A percentile compares a stretch with the other conserved stretches of the same genome.
phyloP scores from a whole-genome alignment of 805 yeast genomes.

The Myxozyma nipponensis region DNA sequence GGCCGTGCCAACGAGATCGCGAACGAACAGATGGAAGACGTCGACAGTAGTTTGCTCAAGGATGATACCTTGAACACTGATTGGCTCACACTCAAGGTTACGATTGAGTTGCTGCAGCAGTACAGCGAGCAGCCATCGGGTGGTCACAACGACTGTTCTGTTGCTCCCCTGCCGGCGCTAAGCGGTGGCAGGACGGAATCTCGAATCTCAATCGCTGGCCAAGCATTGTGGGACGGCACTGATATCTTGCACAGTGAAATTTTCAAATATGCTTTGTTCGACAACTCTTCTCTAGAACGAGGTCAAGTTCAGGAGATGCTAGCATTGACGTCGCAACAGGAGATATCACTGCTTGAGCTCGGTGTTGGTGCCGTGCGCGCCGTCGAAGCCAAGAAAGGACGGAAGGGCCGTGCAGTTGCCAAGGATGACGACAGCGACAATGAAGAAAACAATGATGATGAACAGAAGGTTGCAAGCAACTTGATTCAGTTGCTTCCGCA shows the following conservation, averaged over 20 bases:
- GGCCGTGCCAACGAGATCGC: slow-evolving; percentile 36
- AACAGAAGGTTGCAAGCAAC: slow-evolving; percentile 1
- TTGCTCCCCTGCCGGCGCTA: slow-evolving; percentile 7
- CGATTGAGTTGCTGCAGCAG: slow-evolving; percentile 13
- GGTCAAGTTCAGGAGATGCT: background rate
- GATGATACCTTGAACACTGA: slow-evolving; percentile 6
- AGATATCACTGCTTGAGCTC: slow-evolving; percentile 15
- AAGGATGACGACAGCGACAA: slow-evolving; percentile 6
- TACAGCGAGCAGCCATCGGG: slow-evolving; percentile 9
- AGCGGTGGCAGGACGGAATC: slow-evolving; percentile 16
- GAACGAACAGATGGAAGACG: slow-evolving; percentile 21
- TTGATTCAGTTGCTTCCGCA: slow-evolving; percentile 27
- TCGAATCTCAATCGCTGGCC: slow-evolving; percentile 21
- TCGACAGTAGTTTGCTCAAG: background rate
- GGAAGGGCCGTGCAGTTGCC: slow-evolving; percentile 1
- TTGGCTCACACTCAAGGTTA: slow-evolving; percentile 17
- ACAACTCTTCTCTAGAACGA: slow-evolving; percentile 4
- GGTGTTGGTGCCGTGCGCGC: slow-evolving; percentile 15
- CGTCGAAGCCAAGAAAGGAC: background rate
- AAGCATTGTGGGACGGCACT: slow-evolving; percentile 15
- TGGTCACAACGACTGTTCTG: slow-evolving; percentile 8
- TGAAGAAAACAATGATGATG: slow-evolving; percentile 6
- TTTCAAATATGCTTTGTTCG: slow-evolving; percentile 16
- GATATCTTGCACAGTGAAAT: slow-evolving; percentile 2
- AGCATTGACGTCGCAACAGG: slow-evolving; percentile 14